Evolutionary conservation across 2,329 filamentous ascomycete genomes (phyloP).

Genomic region (Diaporthe sp.): DNA sequence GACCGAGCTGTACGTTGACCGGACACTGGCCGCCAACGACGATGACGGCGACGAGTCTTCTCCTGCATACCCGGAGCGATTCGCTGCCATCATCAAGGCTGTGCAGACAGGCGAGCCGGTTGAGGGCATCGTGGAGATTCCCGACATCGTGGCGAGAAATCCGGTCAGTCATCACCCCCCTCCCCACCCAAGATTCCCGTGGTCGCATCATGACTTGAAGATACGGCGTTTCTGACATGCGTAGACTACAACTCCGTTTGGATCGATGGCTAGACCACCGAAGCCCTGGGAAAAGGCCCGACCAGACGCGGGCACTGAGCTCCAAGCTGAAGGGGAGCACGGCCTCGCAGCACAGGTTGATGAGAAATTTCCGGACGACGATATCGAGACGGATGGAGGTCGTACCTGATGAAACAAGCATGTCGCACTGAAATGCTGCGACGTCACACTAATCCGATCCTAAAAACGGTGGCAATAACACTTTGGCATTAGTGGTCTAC

Average conservation of each 20-base stretch:
- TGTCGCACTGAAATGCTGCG: not conserved
- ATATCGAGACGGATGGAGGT: constrained; percentile 36
- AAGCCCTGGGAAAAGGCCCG: constrained; percentile 85
- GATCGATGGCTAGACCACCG: constrained; percentile 61
- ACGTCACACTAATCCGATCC: not conserved
- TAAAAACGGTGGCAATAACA: too few species aligned
- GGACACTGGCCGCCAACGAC: constrained; percentile 46
- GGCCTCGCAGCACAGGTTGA: constrained; percentile 30
- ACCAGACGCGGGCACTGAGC: constrained; percentile 11
- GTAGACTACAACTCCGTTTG: constrained; percentile 63
- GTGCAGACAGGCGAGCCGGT: constrained; percentile 87
- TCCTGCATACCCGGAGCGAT: constrained; percentile 82
- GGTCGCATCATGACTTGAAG: too few species aligned
- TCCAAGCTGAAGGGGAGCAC: constrained; percentile 6
- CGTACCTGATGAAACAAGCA: not conserved
- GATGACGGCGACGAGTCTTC: constrained; percentile 43
- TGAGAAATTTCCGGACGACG: constrained; percentile 50
- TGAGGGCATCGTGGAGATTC: constrained; percentile 89
- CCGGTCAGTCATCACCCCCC: constrained; percentile 64
- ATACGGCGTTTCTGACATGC: constrained; percentile 11
- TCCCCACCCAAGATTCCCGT: not conserved
- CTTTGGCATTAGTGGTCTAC: not conserved
- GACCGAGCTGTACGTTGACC: constrained; percentile 61
- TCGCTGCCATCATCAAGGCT: constrained; percentile 87
- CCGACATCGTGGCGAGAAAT: constrained; percentile 81